Base-by-base conservation (phyloP, 169 alveolate species). In the Cryptosporidium viatorum region DNA sequence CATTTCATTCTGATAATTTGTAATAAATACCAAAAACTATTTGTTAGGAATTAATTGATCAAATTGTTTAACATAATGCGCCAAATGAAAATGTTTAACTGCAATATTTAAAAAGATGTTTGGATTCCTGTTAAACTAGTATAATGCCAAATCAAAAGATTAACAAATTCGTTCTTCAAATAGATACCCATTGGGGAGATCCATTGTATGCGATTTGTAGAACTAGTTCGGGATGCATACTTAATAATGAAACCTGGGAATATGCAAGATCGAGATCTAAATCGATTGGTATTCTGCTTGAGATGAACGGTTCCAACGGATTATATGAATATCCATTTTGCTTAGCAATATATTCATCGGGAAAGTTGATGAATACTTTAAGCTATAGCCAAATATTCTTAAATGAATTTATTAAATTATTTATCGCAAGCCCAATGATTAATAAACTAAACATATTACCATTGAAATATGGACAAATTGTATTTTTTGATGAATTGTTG, bases 131-230 rank as follows among this genome's bases (percentile, higher is more conserved):
- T 21, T 26, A n/a, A 26, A 10, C 18, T 6, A 23, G 5, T 16
- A 55, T 55, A 23, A 55, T 55, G 35, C 3, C 35, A 26, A 21
- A 21, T n/a, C 31, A 21, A 21, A 37, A 55, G 35, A 7, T 21
- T 16, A 55, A 21, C 14, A 55, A 33, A 23, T 73, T 55, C 14
- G 12, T 21, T 21, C 23, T 37, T 65, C 89, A 80, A 65, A 80
- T 65, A 18, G 33, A 31, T 21, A 8, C 31, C 41, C 75, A 60
- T 26, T 80, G 89, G 89, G 89, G 89, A 29, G 68, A 80, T n/a
- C 89, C 89, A 5, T 80, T 80, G 4, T 80, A 80, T 33, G 18
- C 33, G 16, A 23, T 2, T 23, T 2, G 23, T 45, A 26, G 43
- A 21, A 29, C 7, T 26, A 35, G 50, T 31, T 33, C 71, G 41